Base-by-base conservation (phyloP, 106 monocot genomes). In the Iris macrosiphon region DNA sequence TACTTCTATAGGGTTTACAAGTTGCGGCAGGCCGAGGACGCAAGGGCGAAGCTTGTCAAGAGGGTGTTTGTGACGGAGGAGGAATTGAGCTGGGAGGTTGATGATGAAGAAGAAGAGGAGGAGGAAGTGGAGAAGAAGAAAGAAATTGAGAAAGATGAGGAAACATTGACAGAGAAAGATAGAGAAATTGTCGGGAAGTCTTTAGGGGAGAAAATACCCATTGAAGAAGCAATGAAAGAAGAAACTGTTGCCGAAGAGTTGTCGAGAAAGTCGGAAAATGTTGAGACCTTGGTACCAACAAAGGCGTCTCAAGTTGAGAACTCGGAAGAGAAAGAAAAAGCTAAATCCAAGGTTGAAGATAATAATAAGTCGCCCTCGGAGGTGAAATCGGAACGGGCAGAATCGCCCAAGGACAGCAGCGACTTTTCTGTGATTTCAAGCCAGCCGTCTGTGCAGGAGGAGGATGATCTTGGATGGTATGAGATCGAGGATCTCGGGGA, bases 401-500 rank as follows among this genome's bases (percentile, higher is more conserved):
- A 75, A 31, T 75, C 91, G 8, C 45, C 62, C 57, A 85, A 85
- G 61, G 86, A 79, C 40, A 40, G 79, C n/a, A 76, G 79, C 56
- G 83, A 90, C 55, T 60, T 83, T 27, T 71, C 77, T 46, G 62
- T 80, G 4, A 58, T 83, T 3, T 98, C 90, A 12, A 80, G 40
- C 37, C 80, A 88, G 65, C 70, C 70, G 30, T 85, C 85, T 39
- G 51, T 68, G 42, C 71, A 49, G 5, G 84, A 87, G 55, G 96
- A 90, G 32, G 98, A 91, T 43, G 96, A 98, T 51, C 65, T 90
- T 52, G 90, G 68, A 9, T 98, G 94, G 94, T 88, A 94, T 78
- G 91, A 87, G 35, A 91, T 99, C 53, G 98, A 91, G 60, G 91
- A 91, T 81, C 65, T 91, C 18, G 87, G 83, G 2, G 91, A 87